phyloP scores from a whole-genome alignment of 352 stramenopile genomes.

The Phytopythium sindhum region DNA sequence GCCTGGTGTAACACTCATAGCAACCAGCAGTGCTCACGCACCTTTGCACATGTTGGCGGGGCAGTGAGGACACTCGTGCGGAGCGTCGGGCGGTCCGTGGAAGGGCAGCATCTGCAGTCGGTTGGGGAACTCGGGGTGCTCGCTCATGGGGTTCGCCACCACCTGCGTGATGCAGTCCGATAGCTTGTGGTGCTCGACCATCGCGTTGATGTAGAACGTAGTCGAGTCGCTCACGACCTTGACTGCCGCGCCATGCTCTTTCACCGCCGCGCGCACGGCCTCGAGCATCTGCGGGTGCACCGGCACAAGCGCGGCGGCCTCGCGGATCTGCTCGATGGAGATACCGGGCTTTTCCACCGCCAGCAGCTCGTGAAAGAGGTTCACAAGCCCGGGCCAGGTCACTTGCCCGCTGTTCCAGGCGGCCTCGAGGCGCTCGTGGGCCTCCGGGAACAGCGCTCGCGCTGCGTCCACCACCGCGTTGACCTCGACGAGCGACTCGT shows the following conservation, averaged over 20 bases:
- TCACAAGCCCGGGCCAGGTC: conserved; percentile 22
- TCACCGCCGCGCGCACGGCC: conserved; percentile 36
- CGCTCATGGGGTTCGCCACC: conserved; percentile 32
- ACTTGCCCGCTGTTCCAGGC: conserved; percentile 11
- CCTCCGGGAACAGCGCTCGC: conserved; percentile 23
- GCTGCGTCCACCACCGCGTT: conserved; percentile 43
- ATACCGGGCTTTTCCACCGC: conserved; percentile 19
- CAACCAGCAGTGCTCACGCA: background rate
- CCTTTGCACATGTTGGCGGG: conserved; percentile 66
- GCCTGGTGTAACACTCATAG: background rate
- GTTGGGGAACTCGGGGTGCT: conserved; percentile 12
- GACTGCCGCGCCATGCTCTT: conserved; percentile 24
- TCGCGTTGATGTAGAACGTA: conserved; percentile 42
- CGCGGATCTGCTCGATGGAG: conserved; percentile 19
- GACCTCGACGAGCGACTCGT: conserved; percentile 40
- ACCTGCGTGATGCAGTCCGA: conserved; percentile 27
- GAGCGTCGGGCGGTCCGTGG: conserved; percentile 18
- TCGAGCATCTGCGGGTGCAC: conserved; percentile 37
- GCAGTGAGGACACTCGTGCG: conserved; percentile 43
- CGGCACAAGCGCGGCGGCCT: conserved; percentile 25
- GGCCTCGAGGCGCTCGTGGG: conserved; percentile 18
- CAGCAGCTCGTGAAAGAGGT: conserved; percentile 29
- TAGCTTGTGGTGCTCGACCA: conserved; percentile 32
- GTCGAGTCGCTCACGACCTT: conserved; percentile 52
- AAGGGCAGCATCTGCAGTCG: conserved; percentile 35